Evolutionary conservation across 1,139 yeast genomes (phyloP), one percentile per base, ranked within the genome.

Genomic region (Tardiomyces digboiensis): DNA sequence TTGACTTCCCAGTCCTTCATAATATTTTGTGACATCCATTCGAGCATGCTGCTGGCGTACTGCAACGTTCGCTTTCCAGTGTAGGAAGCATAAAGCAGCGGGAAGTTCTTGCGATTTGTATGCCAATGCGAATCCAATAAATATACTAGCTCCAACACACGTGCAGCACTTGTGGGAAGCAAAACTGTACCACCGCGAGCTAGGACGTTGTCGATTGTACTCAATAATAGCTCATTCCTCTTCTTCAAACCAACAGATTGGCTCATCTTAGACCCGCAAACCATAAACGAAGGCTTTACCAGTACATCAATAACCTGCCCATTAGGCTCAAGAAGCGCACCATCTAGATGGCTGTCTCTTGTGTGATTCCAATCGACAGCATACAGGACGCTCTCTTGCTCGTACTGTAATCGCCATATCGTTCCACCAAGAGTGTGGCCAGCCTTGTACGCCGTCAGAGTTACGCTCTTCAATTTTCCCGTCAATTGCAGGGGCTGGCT

Each of bases 291-390:
- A 1, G 98, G 97, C 56, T 95, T 72, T 51, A 78, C 61, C 29
- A 89, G 67, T 42, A 78, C 74, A 6, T 83, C 73, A n/a, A 77
- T 64, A 0, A 91, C 80, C 43, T 74, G 69, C 18, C 78, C 79
- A 29, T 60, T 61, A 5, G 62, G 59, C 46, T 74, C 76, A 41
- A 84, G 64, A 44, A 88, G 72, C 14, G 82, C 78, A n/a, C 97
- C 91, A 54, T 83, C 84, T 46, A 91, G 67, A 55, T 88, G 89
- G 0, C 86, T 75, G 56, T 91, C 97, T 50, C 80, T 79, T 1
- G 97, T 82, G 61, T 91, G 98, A 60, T 89, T 89, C 97, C 98
- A 91, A 41, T 86, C 80, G 3, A 94, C 91, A 0, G 97, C 95
- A 62, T 88, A 87, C 2, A 91, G 70, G 16, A 88, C 69, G 50